These are phyloP conservation scores for Leishmania martiniquensis DNA, from an alignment of 208 protist species.

Conservation along the genomic window DNA sequence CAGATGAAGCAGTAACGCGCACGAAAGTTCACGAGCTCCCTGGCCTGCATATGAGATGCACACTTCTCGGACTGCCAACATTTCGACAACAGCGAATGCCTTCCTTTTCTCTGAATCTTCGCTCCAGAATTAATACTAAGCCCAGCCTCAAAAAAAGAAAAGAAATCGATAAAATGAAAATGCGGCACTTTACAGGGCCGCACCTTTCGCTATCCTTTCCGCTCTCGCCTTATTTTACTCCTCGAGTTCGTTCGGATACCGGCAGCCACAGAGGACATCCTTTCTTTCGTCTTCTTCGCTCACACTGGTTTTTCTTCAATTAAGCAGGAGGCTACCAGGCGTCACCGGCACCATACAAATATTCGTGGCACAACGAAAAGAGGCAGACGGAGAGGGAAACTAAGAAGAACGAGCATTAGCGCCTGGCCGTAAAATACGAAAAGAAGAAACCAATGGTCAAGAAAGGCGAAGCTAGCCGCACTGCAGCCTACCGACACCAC, in stretches of 20 bases:
- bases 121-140: not conserved
- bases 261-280: not conserved
- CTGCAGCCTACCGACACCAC: not conserved
- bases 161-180: not conserved
- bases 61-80: no score
- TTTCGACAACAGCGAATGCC: not conserved
- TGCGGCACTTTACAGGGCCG: not conserved
- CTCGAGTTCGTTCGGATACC: not conserved
- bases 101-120: not conserved
- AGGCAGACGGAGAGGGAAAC: constrained; percentile 3
- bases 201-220: not conserved
- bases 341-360: no score
- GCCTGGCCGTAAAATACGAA: not conserved
- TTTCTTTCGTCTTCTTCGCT: not conserved
- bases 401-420: not conserved
- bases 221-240: not conserved
- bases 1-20: not conserved
- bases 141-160: not conserved
- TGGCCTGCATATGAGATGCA: not conserved
- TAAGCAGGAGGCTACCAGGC: not conserved
- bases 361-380: not conserved
- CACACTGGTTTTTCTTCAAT: not conserved
- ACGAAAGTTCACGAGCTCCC: not conserved
- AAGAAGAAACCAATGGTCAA: not conserved
- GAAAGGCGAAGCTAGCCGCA: not conserved